phyloP scores from a whole-genome alignment of 1,284 basidiomycete species.

The Rhodotorula glutinis region DNA sequence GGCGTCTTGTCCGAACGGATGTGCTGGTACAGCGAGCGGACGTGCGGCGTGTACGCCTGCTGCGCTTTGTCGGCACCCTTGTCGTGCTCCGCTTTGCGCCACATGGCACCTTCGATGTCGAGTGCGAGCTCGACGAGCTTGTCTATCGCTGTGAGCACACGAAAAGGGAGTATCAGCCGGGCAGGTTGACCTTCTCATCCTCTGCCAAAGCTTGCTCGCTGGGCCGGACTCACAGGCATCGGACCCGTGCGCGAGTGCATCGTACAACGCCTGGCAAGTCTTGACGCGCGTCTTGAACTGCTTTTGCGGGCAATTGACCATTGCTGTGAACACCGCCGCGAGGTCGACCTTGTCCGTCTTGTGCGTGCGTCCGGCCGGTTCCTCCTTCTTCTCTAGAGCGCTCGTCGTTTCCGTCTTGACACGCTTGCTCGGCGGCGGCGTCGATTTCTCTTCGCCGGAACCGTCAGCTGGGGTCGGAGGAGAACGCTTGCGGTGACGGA shows the following conservation, averaged over 20 bases:
- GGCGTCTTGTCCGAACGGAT: conserved; percentile 94
- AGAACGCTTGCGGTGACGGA: not conserved
- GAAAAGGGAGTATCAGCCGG: conserved; percentile 10
- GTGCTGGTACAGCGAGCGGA: conserved; percentile 81
- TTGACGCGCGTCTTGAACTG: conserved; percentile 65
- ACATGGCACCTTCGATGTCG: not conserved
- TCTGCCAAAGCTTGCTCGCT: not conserved
- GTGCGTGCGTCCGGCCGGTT: conserved; percentile 54
- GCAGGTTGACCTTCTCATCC: not conserved
- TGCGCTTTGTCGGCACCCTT: conserved; percentile 47
- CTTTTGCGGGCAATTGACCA: conserved; percentile 47
- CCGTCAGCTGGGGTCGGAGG: not conserved
- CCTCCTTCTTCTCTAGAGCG: not conserved
- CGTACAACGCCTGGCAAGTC: conserved; percentile 83
- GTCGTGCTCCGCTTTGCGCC: not conserved
- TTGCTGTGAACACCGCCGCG: conserved; percentile 47
- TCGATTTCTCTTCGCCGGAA: not conserved
- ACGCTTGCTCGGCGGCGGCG: not conserved
- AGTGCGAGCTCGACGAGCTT: conserved; percentile 9
- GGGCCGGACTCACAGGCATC: conserved; percentile 64
- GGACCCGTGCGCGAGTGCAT: conserved; percentile 78
- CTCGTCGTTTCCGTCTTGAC: not conserved
- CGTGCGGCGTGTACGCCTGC: conserved; percentile 67
- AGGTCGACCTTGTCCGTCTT: conserved; percentile 66
- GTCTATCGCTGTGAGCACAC: conserved; percentile 45